Conservation (phyloP, 192 early-diverging fungal species). For the Coemansia sp. region DNA sequence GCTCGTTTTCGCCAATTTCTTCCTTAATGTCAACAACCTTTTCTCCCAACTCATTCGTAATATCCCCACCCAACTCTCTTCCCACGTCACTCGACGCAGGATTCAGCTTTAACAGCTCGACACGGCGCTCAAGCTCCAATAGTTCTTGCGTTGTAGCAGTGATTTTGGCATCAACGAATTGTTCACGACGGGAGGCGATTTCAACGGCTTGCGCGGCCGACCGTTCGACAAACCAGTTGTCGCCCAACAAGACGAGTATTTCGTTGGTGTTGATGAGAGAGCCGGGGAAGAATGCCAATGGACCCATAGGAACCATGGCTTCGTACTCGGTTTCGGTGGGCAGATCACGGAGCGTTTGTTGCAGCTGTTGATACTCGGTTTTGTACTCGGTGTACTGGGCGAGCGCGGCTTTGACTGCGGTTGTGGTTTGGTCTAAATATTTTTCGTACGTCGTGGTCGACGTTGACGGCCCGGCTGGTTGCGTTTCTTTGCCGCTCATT, state of each 20-base stretch:
- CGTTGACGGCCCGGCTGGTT: background rate
- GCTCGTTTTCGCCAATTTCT: slow-evolving; percentile 15
- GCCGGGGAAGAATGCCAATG: slow-evolving; percentile 86
- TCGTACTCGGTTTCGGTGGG: slow-evolving; percentile 36
- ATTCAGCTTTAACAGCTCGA: background rate
- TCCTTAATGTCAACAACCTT: slow-evolving; percentile 54
- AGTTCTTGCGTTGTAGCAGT: slow-evolving; percentile 14
- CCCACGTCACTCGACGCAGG: slow-evolving; percentile 5
- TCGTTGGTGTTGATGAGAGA: slow-evolving; percentile 91
- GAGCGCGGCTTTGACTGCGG: slow-evolving; percentile 14
- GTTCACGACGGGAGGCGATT: slow-evolving; percentile 65
- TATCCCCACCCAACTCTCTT: slow-evolving; percentile 4
- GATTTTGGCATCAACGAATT: slow-evolving; percentile 45
- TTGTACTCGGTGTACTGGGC: slow-evolving; percentile 34
- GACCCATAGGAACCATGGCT: slow-evolving; percentile 73
- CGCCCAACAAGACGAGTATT: slow-evolving; percentile 82
- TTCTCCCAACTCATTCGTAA: slow-evolving; percentile 53
- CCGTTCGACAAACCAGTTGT: slow-evolving; percentile 87
- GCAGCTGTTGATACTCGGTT: slow-evolving; percentile 38
- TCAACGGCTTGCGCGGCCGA: slow-evolving; percentile 71
- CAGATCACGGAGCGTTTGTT: slow-evolving; percentile 21
- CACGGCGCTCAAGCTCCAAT: slow-evolving; percentile 9
- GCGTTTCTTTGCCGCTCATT: slow-evolving; percentile 8
- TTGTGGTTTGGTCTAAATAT: slow-evolving; percentile 10
- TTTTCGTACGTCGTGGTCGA: slow-evolving; percentile 14